phyloP scores from a whole-genome alignment of 2,329 filamentous ascomycete genomes.

The Cladosporium colombiae region DNA sequence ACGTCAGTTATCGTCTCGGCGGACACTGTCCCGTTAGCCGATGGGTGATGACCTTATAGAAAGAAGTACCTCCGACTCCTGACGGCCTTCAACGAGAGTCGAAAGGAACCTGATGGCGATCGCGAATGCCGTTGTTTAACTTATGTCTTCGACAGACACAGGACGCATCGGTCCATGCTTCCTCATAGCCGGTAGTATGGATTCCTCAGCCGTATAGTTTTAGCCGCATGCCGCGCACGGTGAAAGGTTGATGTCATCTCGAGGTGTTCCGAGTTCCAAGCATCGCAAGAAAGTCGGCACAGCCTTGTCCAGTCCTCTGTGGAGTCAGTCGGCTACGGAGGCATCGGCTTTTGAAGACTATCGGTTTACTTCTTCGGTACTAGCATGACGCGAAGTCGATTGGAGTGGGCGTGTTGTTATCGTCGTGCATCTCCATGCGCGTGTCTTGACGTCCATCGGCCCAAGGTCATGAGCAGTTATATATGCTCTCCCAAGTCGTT shows the following conservation, averaged over 20 bases:
- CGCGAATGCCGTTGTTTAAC: not conserved
- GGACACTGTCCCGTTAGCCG: not conserved
- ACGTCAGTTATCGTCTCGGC: conserved; percentile 5
- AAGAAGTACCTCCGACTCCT: too few relatives aligned
- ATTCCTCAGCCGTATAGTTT: not conserved
- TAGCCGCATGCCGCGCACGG: not conserved
- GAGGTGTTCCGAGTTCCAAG: not conserved
- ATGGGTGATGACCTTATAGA: not conserved
- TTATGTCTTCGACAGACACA: not conserved
- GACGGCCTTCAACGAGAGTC: too few relatives aligned
- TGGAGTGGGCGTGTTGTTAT: not conserved
- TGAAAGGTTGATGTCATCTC: not conserved
- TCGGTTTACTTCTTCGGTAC: conserved; percentile 1
- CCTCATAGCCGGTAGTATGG: too few relatives aligned
- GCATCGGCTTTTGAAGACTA: conserved; percentile 7
- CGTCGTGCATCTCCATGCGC: not conserved
- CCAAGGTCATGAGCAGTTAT: not conserved
- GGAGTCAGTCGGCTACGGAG: not conserved
- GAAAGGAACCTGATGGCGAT: not conserved
- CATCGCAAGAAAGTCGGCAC: conserved; percentile 16
- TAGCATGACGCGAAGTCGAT: not conserved
- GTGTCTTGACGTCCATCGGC: not conserved
- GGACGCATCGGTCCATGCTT: not conserved
- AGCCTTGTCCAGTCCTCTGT: not conserved
- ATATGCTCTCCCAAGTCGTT: not conserved